Evolutionary conservation across 1,139 yeast genomes (phyloP).

Genomic region (Suhomyces taliae): DNA sequence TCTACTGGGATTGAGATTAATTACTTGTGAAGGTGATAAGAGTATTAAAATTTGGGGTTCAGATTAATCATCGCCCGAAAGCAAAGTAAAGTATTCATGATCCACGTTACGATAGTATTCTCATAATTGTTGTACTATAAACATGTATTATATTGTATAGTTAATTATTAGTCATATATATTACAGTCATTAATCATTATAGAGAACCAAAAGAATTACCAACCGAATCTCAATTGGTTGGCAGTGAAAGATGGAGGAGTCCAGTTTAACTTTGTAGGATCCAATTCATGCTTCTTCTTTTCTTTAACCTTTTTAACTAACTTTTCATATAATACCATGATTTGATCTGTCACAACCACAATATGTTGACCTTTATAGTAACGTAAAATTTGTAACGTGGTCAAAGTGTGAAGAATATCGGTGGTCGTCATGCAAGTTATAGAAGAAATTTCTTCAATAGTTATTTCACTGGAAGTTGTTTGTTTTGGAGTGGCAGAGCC

Average conservation of each 20-base stretch:
- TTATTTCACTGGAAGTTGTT: slow-evolving; percentile 53
- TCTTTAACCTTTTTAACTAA: slow-evolving; percentile 53
- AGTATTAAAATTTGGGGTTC: slow-evolving; percentile 79
- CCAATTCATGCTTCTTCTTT: slow-evolving; percentile 76
- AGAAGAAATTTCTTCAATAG: slow-evolving; percentile 88
- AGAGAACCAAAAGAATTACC: slow-evolving; percentile 45
- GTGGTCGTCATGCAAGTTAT: slow-evolving; percentile 94
- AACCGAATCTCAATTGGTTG: slow-evolving; percentile 91
- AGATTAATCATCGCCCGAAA: not conserved
- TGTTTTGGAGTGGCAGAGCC: slow-evolving; percentile 19
- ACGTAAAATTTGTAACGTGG: slow-evolving; percentile 83
- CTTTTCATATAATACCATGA: slow-evolving; percentile 73
- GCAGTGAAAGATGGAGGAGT: slow-evolving; percentile 97
- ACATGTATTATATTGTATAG: not conserved
- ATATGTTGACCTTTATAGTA: slow-evolving; percentile 97
- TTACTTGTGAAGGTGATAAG: slow-evolving; percentile 90
- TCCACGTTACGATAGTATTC: not conserved
- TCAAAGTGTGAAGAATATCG: slow-evolving; percentile 89
- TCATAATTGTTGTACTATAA: not conserved
- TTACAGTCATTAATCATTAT: slow-evolving; percentile 7
- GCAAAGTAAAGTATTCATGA: not conserved
- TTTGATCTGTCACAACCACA: slow-evolving; percentile 84
- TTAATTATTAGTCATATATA: not conserved
- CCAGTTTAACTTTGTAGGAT: slow-evolving; percentile 76
- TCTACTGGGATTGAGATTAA: slow-evolving; percentile 71